Evolutionary conservation across 768 basidiomycete species (phyloP), one percentile per base, ranked within the genome.

Genomic region (Xerocomus brunneocitrinus): DNA sequence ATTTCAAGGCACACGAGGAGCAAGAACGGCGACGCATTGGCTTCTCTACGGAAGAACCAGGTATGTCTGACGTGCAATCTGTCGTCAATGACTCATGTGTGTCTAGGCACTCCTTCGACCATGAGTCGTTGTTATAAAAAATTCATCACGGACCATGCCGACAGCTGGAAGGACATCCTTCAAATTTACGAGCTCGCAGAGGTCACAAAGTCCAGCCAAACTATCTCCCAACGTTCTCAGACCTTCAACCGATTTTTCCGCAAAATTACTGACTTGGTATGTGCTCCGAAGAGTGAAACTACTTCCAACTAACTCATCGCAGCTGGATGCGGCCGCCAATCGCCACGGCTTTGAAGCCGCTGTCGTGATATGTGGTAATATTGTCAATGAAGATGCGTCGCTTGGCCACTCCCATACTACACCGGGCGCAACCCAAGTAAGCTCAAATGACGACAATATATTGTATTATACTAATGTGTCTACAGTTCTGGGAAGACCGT

Each of bases 331-430:
- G 14, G 32, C 35, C 7, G 16, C 16, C 8, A 38, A 38, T n/a
- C 36, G n/a, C 35, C 16, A 10, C 8, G 38, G 47, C 36, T 39
- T 28, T 14, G 19, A 49, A 24, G 49, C 39, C 14, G 30, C 22
- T 1, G 2, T 49, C 16, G 49, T 49, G 10, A 39, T 49, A 8
- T 49, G 49, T 24, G 30, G 49, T 24, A 49, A 41, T 16, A 41
- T 49, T 9, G 39, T 49, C 28, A 49, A 49, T 31, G 39, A 49
- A 25, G 49, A 49, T 41, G 28, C 49, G 13, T 49, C 39, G 22
- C 27, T 13, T 41, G n/a, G 49, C 4, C 30, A 10, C 22, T 28
- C 19, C 4, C 49, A 49, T 22, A 41, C 49, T 24, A 49, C 39
- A 1, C 3, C 36, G 2, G 14, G 16, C 28, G 47, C 16, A 1